Base-by-base conservation (phyloP, 192 early-diverging fungal genomes). In the Ambispora gerdemannii region DNA sequence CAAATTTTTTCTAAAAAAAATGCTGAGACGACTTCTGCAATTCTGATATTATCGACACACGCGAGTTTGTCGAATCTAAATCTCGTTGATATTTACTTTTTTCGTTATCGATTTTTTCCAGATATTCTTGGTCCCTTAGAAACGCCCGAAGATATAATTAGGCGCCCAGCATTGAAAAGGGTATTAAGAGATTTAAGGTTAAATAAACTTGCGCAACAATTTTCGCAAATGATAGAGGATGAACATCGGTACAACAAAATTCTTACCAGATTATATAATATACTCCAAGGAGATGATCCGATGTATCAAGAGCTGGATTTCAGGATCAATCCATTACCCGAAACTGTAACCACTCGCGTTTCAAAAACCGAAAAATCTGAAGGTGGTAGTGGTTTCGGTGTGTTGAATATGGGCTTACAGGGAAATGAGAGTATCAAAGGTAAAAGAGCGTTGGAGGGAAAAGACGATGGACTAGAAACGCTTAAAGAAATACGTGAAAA, bases 171-270 rank as follows among this genome's bases (percentile, higher is more conserved):
- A 30, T 70, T 84, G n/a, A 61, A 77, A 36, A 78, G 82, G 30
- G 75, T 87, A 15, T 78, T 90, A 7, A 78, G 82, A 47, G 81
- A 77, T 22, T 73, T 76, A 24, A 79, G 85, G 56, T 68, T 90
- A 1, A 80, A 86, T 50, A 72, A 81, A 20, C 76, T 87, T 50
- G 81, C 86, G 19, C 72, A 78, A 4, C 75, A 81, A 49, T 78
- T 84, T 3, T 85, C 87, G 83, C 77, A 81, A 38, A 83, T 87
- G 67, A 84, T 90, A 67, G 88, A 90, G 65, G 70, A 77, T 8
- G 88, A 90, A 74, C 81, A 85, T 70, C 76, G 74, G 17, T 83
- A 86, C 56, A 83, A 83, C 58, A 85, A 84, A 72, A 79, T 81
- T 32, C 58, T 90, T 63, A 80, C 77, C 53, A 80, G 84, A 36